Evolutionary conservation across 768 basidiomycete species (phyloP), one percentile per base, ranked within the genome.

Genomic region (Steccherinum ochraceum): DNA sequence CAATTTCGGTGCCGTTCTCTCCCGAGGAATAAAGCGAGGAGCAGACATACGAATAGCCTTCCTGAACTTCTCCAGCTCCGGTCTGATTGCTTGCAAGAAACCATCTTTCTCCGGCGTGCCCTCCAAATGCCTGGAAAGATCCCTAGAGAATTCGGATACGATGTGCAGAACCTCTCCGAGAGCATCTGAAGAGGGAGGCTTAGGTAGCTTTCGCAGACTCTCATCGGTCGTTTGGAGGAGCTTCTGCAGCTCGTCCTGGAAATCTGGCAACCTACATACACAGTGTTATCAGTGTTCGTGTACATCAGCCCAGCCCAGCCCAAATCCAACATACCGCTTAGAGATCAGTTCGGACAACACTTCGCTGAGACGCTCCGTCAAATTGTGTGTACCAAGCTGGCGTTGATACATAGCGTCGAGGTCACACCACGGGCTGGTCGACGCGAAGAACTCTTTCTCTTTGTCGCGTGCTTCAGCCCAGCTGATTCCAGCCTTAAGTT

Each of bases 281-380:
- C n/a, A 24, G 30, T 3, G 26, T 55, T 16, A 56, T n/a, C n/a
- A n/a, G n/a, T n/a, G n/a, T n/a, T n/a, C n/a, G n/a, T n/a, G n/a
- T n/a, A 40, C 42, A 35, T 35, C 12, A 12, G 26, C 24, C 19
- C 16, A 12, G 11, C 49, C 19, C 24, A 30, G 45, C 16, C 5
- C n/a, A 19, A 27, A 4, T 11, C 18, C 21, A 19, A 63, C 68
- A 2, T 48, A 84, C 87, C 81, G 67, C 55, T 79, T 80, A 0
- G 74, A 65, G 30, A 89, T 84, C 2, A 85, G 64, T 24, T 82
- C 78, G 0, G 84, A 84, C 0, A 91, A 61, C 5, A 86, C 75
- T 0, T 64, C 53, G 50, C 86, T 85, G 35, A 89, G 63, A 4
- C 77, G 68, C 21, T 77, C 75, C 0, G 80, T 78, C 0, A 89